Evolutionary conservation across 345 rosid genomes (phyloP), one percentile per base, ranked within the genome.

Genomic region (Hibiscus trionum): DNA sequence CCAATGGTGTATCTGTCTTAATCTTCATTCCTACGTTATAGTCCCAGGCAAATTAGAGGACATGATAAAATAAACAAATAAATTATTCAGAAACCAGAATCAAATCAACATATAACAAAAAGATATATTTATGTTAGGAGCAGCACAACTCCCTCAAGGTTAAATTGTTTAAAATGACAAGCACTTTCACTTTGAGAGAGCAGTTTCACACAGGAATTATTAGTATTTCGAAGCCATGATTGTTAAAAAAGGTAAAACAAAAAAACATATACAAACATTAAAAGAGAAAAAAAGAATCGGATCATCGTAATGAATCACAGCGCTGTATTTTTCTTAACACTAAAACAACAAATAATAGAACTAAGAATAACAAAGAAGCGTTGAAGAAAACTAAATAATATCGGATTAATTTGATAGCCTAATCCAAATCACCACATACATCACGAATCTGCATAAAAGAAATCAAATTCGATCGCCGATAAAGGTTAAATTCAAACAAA

Each of bases 1-100:
- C 99, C 39, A 96, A 73, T 5, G 97, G 98, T 31, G 98, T 89
- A 42, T 90, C 94, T 2, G 99, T 90, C 88, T 95, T 95, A 81
- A 95, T 95, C 85, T 95, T 95, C 99, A 95, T 95, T 69, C 99
- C 98, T 94, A 74, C 16, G 16, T 53, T 5, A 61, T 17, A 59
- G 21, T 27, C 35, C 49, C 31, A 16, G 55, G 29, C 29, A 5
- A 26, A 47, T 21, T 14, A 62, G 11, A 77, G 0, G 80, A 33
- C 63, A 21, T 21, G 24, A 21, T 21, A 66, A 56, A 52, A 15
- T 21, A 11, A 3, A 21, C 2, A 56, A 39, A 39, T 4, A 63
- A 44, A 10, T 3, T 50, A 67, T 4, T 49, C 59, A 16, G 4
- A 50, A 16, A 68, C 9, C 12, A 26, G 21, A 24, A 15, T 19